Evolutionary conservation across 768 basidiomycete genomes (phyloP).

Genomic region (Amanita brunnescens): DNA sequence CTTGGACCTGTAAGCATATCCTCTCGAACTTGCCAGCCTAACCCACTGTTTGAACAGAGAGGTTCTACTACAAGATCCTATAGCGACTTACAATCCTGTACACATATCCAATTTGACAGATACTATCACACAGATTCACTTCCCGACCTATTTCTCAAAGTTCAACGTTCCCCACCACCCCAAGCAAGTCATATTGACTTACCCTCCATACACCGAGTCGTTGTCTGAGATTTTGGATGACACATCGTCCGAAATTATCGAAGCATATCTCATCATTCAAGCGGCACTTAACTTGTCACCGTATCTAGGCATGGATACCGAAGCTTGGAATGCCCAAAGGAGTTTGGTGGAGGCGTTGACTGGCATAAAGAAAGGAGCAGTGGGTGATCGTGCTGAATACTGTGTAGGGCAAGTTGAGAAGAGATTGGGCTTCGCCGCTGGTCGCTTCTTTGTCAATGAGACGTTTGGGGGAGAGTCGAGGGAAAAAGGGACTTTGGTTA

Average conservation of each 20-base stretch:
- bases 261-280: constrained; percentile 82
- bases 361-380: constrained; percentile 82
- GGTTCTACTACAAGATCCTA: constrained; percentile 67
- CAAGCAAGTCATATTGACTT: constrained; percentile 68
- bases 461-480: constrained; percentile 75
- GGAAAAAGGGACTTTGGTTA: constrained; percentile 74
- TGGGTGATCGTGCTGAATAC: constrained; percentile 76
- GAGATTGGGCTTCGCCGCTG: constrained; percentile 81
- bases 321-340: constrained; percentile 70
- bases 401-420: constrained; percentile 68
- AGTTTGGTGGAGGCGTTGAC: constrained; percentile 61
- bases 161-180: constrained; percentile 77
- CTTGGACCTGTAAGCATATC: constrained; percentile 57
- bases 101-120: constrained; percentile 60
- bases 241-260: constrained; percentile 63
- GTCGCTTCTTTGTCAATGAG: constrained; percentile 81
- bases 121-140: constrained; percentile 67
- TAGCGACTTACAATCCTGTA: constrained; percentile 83
- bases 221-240: constrained; percentile 61
- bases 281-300: constrained; percentile 61
- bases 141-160: constrained; percentile 78
- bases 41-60: constrained; percentile 33
- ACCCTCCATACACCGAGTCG: constrained; percentile 65
- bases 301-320: constrained; percentile 65
- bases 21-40: background rate